Base-by-base conservation (phyloP, 2,329 filamentous ascomycete genomes). In the Alternaria novae-zelandiae region DNA sequence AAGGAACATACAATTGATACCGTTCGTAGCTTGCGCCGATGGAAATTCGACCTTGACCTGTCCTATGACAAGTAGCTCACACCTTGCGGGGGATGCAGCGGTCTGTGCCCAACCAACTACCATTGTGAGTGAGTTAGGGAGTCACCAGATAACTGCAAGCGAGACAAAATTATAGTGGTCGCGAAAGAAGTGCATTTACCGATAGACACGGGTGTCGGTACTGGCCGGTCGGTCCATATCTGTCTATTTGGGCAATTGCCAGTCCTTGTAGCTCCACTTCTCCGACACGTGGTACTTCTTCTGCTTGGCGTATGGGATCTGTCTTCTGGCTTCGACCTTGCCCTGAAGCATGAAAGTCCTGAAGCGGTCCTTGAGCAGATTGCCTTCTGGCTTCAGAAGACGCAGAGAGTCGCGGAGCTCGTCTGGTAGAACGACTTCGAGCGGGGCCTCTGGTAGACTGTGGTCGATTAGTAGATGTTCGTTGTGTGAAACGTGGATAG, bases 211-310 rank as follows among this genome's bases (percentile, higher is more conserved):
- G 21, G 36, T 41, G 13, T 25, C 30, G 20, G 9, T n/a, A 15
- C 30, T 53, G 13, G 32, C 30, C 49, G 1, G 15, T 53, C 20
- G 13, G 15, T 36, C 13, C 17, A 21, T 23, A 25, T 44, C 7
- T 6, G 15, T 59, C 59, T 62, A 62, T 49, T 62, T 59, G 32
- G 59, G 59, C 43, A 92, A 81, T 72, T 85, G 86, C 81, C 97
- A 99, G 79, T 99, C 96, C 86, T 99, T 99, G 84, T 97, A 92
- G 47, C 90, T 89, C 96, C 96, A 99, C 83, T 98, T 99, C 87
- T 98, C 96, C 7, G 93, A 97, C 55, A 89, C 82, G 80, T 92
- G 93, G 71, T 85, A 89, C 86, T 90, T 94, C 67, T 88, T 88
- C 84, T 96, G 92, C 86, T 92, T 97, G 74, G 87, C 87, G 82